phyloP scores from a whole-genome alignment of 768 basidiomycete genomes.

The Amylocystis lapponica region DNA sequence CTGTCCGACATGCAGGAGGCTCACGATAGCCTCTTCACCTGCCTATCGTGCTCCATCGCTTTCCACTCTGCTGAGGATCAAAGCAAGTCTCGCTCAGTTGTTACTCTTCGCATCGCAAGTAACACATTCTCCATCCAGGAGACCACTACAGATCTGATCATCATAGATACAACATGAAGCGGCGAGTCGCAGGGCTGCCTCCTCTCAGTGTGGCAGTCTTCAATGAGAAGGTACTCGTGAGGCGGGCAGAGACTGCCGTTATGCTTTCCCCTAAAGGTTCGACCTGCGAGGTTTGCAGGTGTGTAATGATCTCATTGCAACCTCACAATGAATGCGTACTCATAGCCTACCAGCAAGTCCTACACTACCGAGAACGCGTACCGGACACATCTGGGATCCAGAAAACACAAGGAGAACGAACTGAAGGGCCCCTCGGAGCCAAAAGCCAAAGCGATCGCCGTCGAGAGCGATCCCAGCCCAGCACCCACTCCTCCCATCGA shows the following conservation, averaged over 20 bases:
- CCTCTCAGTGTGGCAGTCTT: constrained; percentile 76
- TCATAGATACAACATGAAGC: constrained; percentile 98
- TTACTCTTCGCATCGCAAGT: not conserved
- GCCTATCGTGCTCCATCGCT: constrained; percentile 86
- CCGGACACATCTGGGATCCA: constrained; percentile 80
- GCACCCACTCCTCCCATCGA: too few relatives aligned
- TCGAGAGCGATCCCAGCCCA: too few relatives aligned
- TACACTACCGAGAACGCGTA: constrained; percentile 91
- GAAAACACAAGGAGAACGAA: constrained; percentile 82
- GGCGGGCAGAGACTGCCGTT: constrained; percentile 69
- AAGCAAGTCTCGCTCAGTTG: constrained; percentile 41
- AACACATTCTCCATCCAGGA: constrained; percentile 38
- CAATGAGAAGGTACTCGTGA: constrained; percentile 83
- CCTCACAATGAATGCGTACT: not conserved
- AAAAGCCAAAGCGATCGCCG: constrained; percentile 3
- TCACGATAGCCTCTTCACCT: constrained; percentile 57
- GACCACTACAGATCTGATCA: constrained; percentile 89
- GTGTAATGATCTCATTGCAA: not conserved
- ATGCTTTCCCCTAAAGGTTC: constrained; percentile 53
- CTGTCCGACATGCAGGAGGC: constrained; percentile 3
- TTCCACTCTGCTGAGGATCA: constrained; percentile 82
- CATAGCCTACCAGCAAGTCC: constrained; percentile 54
- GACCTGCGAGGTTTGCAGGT: constrained; percentile 77
- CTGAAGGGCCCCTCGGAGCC: constrained; percentile 36
- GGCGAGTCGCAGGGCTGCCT: constrained; percentile 83